Conservation (phyloP, 225 moss, liverwort and hornwort genomes). For the Pseudoscleropodium purum region DNA sequence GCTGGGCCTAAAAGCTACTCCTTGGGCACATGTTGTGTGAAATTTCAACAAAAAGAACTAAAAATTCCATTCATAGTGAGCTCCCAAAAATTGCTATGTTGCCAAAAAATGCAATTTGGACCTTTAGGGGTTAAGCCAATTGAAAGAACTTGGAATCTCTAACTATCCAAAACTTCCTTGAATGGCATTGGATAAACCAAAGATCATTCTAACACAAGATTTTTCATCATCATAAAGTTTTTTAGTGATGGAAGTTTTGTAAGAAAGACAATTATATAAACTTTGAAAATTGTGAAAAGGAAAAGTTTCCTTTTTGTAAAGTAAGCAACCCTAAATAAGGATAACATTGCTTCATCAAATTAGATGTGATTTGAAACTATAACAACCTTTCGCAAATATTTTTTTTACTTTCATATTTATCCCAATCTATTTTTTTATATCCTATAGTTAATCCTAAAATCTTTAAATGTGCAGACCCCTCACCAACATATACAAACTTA, state of each 20-base stretch:
- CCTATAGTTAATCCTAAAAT: neutral
- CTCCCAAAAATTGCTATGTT: too few relatives aligned
- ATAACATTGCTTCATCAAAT: neutral
- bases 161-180: neutral
- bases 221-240: neutral
- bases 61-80: too few relatives aligned
- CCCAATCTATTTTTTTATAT: accelerated
- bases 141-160: too few relatives aligned
- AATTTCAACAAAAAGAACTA: too few relatives aligned
- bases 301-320: accelerated
- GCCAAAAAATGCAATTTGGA: too few relatives aligned
- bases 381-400: accelerated
- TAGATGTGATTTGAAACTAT: too few relatives aligned
- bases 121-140: too few relatives aligned
- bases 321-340: neutral
- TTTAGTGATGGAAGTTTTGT: accelerated
- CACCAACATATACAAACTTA: neutral
- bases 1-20: too few relatives aligned
- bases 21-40: too few relatives aligned
- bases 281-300: neutral
- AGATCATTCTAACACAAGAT: neutral
- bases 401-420: neutral
- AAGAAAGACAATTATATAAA: neutral
- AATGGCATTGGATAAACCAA: neutral
- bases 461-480: accelerated